Base-by-base conservation (phyloP, 75 land plant genomes). In the Larix kaempferi region DNA sequence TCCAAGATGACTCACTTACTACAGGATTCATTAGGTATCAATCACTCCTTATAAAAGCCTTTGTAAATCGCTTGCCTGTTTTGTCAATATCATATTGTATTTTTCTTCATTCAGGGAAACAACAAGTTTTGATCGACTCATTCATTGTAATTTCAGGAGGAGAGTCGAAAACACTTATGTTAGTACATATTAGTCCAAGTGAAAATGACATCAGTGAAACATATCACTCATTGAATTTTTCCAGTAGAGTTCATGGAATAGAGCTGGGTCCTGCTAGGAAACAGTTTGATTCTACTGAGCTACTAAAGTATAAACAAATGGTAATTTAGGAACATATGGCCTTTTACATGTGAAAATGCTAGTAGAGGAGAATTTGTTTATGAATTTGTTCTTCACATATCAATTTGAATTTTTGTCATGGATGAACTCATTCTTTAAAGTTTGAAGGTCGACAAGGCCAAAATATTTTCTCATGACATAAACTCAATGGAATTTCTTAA, bases 181-280 rank as follows among this genome's bases (percentile, higher is more conserved):
- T 77, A 62, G 78, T 77, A 61, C 74, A 77, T 0, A 77, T 77
- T 23, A 77, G 74, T 56, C 78, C 78, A 44, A 44, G 7, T 44
- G 49, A 44, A 44, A 44, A 44, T 44, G 7, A 6, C 49, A 44
- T 44, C 4, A 44, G 49, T 44, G 7, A 44, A 44, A 7, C 49
- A 44, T 6, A 5, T 44, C 5, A 6, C 49, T 7, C 49, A 44
- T 6, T 44, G 49, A 44, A 44, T 44, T 44, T 44, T 44, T 5
- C 49, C 49, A 44, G 7, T 6, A 44, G 0, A 44, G 7, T 44
- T 57, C 82, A 91, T 67, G 98, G 99, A 25, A 82, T 98, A 63
- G 99, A 98, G 74, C 73, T 95, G 69, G 99, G 99, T 60, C 90
- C 92, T 54, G 99, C 95, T 37, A 86, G 82, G 83, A 98, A 86